Conservation (phyloP, 345 rosid species). For the Gossypium sturtianum region DNA sequence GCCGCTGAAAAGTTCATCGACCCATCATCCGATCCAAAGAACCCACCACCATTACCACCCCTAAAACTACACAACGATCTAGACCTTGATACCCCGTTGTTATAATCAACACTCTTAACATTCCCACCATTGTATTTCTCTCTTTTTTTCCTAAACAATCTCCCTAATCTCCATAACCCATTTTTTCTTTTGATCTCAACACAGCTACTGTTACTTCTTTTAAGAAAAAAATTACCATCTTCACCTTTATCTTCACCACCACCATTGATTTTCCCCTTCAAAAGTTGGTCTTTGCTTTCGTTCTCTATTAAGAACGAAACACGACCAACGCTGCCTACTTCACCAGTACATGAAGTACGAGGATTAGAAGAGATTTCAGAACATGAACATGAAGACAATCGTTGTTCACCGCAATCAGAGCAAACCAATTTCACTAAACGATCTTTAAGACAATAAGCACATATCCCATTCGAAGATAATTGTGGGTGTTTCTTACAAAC, state of each 20-base stretch:
- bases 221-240: conserved; percentile 45
- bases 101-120: conserved; percentile 71
- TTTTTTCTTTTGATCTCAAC: conserved; percentile 75
- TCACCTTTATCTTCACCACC: conserved; percentile 28
- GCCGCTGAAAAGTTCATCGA: conserved; percentile 46
- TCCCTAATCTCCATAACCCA: conserved; percentile 70
- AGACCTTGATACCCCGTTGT: conserved; percentile 67
- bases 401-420: conserved; percentile 86
- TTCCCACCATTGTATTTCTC: conserved; percentile 44
- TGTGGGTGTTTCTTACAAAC: conserved; percentile 85
- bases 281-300: conserved; percentile 32
- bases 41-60: not conserved
- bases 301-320: conserved; percentile 80
- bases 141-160: conserved; percentile 59
- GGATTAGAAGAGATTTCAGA: conserved; percentile 33
- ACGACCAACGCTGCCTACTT: conserved; percentile 60
- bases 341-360: conserved; percentile 49
- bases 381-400: conserved; percentile 69
- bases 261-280: conserved; percentile 23
- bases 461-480: conserved; percentile 62
- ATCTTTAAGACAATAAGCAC: conserved; percentile 82
- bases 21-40: conserved; percentile 65
- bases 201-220: conserved; percentile 79
- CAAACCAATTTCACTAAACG: conserved; percentile 79
- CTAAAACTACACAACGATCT: conserved; percentile 51